Evolutionary conservation across 2,329 filamentous ascomycete species (phyloP).

Genomic region (Coleophoma cylindrospora): DNA sequence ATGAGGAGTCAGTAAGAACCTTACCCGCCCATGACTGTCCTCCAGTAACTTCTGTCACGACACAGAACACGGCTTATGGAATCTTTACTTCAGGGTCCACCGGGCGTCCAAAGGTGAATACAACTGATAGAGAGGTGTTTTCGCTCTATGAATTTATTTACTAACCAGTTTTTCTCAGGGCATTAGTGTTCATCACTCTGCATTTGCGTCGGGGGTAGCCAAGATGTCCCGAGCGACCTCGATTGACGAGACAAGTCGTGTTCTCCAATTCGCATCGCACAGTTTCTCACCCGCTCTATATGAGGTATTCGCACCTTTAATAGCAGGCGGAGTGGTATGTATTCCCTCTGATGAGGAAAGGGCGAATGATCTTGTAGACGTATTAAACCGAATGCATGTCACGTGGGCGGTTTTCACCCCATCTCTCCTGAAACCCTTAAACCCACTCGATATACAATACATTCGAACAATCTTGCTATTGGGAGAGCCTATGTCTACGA

Average conservation of each 20-base stretch:
- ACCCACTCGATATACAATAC: neutral
- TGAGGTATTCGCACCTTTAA: constrained; percentile 13
- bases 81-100: constrained; percentile 20
- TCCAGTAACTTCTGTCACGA: neutral
- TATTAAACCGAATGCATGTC: constrained; percentile 10
- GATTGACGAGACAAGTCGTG: constrained; percentile 3
- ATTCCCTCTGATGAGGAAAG: constrained; percentile 13
- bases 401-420: constrained; percentile 15
- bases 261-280: constrained; percentile 14
- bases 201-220: neutral
- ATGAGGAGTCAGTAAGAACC: neutral
- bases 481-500: neutral
- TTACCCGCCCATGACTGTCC: neutral
- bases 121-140: no score
- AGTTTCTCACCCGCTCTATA: neutral
- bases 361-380: constrained; percentile 11
- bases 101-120: constrained; percentile 20
- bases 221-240: constrained; percentile 7
- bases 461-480: neutral
- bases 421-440: constrained; percentile 3
- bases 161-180: no score
- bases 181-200: neutral
- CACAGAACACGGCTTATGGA: constrained; percentile 5
- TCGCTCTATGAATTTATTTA: no score
- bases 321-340: constrained; percentile 17